Conservation (phyloP, 805 yeast species). For the Candida incommunis region DNA sequence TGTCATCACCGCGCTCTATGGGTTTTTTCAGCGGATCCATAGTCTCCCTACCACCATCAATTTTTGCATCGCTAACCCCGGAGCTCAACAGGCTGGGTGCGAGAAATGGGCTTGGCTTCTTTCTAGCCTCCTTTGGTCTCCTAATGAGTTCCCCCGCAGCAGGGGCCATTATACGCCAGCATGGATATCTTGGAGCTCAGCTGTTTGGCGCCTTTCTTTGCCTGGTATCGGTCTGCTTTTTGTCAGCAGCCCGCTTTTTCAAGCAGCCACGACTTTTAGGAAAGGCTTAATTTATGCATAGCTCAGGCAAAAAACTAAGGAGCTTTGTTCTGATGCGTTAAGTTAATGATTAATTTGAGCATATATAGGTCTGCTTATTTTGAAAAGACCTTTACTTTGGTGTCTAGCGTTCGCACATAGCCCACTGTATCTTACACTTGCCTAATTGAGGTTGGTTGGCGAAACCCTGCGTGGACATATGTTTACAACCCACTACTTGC, state of each 20-base stretch:
- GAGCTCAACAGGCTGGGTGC: conserved; percentile 17
- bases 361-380: background rate
- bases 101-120: conserved; percentile 37
- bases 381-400: too few species aligned
- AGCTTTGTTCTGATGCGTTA: background rate
- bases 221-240: background rate
- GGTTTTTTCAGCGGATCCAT: conserved; percentile 20
- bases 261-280: background rate
- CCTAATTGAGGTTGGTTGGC: background rate
- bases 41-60: conserved; percentile 20
- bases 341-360: background rate
- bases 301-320: background rate
- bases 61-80: conserved; percentile 17
- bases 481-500: background rate
- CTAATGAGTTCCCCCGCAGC: background rate
- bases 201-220: background rate
- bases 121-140: conserved; percentile 21
- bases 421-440: background rate
- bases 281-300: background rate
- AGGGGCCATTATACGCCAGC: background rate
- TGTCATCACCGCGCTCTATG: conserved; percentile 18
- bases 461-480: background rate
- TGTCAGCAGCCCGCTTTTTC: background rate
- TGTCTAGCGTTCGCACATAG: too few species aligned
- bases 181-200: background rate